phyloP scores from a whole-genome alignment of 169 alveolate species.

The Amoebophrya sp. region DNA sequence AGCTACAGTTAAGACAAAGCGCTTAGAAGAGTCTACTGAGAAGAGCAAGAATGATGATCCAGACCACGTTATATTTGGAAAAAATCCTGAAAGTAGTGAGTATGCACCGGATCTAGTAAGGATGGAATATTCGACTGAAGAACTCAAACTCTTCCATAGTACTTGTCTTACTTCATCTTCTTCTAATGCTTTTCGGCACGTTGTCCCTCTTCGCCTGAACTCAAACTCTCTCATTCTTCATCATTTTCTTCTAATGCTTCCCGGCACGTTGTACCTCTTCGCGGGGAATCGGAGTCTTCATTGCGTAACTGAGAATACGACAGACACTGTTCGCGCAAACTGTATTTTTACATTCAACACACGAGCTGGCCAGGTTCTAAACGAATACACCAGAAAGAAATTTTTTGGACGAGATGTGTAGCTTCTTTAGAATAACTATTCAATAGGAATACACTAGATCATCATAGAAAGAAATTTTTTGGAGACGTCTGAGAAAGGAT shows the following conservation, averaged over 20 bases:
- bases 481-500: too few relatives aligned
- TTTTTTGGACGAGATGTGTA: too few relatives aligned
- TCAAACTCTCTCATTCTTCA: not conserved
- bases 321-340: conserved; percentile 14
- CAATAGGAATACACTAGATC: too few relatives aligned
- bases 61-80: not conserved
- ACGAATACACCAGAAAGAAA: conserved; percentile 31
- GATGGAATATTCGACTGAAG: not conserved
- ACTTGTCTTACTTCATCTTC: not conserved
- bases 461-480: too few relatives aligned
- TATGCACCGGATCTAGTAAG: conserved; percentile 26
- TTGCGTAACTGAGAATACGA: conserved; percentile 22
- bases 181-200: not conserved
- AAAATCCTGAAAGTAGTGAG: not conserved
- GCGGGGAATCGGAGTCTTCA: conserved; percentile 36
- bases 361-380: conserved; percentile 4
- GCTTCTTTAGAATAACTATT: too few relatives aligned
- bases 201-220: not conserved
- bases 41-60: not conserved
- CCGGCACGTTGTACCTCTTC: not conserved
- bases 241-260: not conserved
- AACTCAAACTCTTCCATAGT: not conserved
- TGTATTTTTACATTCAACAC: conserved; percentile 36
- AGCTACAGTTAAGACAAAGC: not conserved
- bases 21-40: not conserved